phyloP scores from a whole-genome alignment of 2,329 filamentous ascomycete species.

The Penicillium freii region DNA sequence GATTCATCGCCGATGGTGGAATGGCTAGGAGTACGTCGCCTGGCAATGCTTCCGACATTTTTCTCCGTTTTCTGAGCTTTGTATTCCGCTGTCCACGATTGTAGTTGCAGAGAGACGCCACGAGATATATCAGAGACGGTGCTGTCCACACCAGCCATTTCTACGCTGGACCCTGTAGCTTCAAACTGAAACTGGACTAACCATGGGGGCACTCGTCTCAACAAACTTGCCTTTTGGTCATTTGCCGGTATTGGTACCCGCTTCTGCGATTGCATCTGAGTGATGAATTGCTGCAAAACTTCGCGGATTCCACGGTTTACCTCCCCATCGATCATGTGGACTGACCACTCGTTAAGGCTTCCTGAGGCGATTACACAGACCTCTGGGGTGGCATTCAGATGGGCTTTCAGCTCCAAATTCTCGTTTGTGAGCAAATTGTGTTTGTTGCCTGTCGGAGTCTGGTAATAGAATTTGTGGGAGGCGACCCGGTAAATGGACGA shows the following conservation, averaged over 20 bases:
- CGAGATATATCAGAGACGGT: conserved; percentile 78
- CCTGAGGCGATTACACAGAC: conserved; percentile 77
- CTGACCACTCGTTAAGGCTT: conserved; percentile 78
- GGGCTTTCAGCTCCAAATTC: conserved; percentile 79
- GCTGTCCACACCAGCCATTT: conserved; percentile 84
- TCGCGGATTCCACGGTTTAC: conserved; percentile 90
- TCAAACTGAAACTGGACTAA: conserved; percentile 79
- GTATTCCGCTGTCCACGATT: conserved; percentile 87
- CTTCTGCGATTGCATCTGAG: conserved; percentile 62
- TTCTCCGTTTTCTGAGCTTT: conserved; percentile 73
- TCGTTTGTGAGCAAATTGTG: conserved; percentile 88
- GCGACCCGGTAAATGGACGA: conserved; percentile 78
- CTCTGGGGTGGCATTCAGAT: conserved; percentile 81
- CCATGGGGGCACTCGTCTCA: conserved; percentile 80
- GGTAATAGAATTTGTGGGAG: conserved; percentile 90
- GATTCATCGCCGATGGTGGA: conserved; percentile 66
- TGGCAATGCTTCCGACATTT: conserved; percentile 41
- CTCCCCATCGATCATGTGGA: conserved; percentile 87
- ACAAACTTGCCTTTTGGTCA: conserved; percentile 61
- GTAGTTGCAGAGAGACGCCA: conserved; percentile 80
- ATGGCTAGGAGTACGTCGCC: conserved; percentile 73
- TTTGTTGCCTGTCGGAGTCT: conserved; percentile 75
- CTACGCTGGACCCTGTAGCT: conserved; percentile 82
- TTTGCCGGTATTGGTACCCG: conserved; percentile 54
- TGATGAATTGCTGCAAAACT: conserved; percentile 79